Conservation (phyloP, 1,284 basidiomycete species). For the Pseudozyma hubeiensis region DNA sequence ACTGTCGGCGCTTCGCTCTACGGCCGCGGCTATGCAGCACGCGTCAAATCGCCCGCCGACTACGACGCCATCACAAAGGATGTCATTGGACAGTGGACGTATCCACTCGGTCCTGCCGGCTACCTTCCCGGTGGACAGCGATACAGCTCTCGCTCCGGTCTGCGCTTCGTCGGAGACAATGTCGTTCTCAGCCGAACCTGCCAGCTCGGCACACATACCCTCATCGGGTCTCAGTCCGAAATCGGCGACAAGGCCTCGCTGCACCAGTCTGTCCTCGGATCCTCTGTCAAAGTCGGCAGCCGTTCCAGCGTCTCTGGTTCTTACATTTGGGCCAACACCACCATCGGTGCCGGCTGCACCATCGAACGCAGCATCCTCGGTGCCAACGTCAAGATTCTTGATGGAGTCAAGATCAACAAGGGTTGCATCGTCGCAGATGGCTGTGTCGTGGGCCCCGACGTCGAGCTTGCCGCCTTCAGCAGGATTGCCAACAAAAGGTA, state of each 20-base stretch:
- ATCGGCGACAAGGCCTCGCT: slow-evolving; percentile 75
- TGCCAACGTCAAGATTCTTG: slow-evolving; percentile 78
- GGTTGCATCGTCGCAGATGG: slow-evolving; percentile 67
- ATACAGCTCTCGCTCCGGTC: slow-evolving; percentile 42
- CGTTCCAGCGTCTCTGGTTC: slow-evolving; percentile 44
- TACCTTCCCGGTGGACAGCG: slow-evolving; percentile 79
- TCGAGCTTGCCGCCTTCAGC: slow-evolving; percentile 78
- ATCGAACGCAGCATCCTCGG: slow-evolving; percentile 78
- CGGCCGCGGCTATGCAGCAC: slow-evolving; percentile 72
- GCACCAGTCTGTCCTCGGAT: slow-evolving; percentile 80
- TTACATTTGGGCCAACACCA: slow-evolving; percentile 56
- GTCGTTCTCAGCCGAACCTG: slow-evolving; percentile 50
- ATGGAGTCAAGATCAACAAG: slow-evolving; percentile 75
- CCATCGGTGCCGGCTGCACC: slow-evolving; percentile 76
- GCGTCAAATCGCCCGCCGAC: slow-evolving; percentile 56
- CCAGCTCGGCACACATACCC: slow-evolving; percentile 43
- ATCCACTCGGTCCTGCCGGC: slow-evolving; percentile 92
- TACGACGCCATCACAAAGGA: slow-evolving; percentile 75
- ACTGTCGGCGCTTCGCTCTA: slow-evolving; percentile 79
- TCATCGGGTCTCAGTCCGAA: slow-evolving; percentile 48
- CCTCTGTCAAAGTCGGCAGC: slow-evolving; percentile 76
- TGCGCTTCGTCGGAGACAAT: slow-evolving; percentile 53
- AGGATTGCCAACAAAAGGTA: slow-evolving; percentile 74
- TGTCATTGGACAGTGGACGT: slow-evolving; percentile 90
- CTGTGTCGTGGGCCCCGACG: slow-evolving; percentile 69